Base-by-base conservation (phyloP, 1,284 basidiomycete species). In the Pseudozyma hubeiensis region DNA sequence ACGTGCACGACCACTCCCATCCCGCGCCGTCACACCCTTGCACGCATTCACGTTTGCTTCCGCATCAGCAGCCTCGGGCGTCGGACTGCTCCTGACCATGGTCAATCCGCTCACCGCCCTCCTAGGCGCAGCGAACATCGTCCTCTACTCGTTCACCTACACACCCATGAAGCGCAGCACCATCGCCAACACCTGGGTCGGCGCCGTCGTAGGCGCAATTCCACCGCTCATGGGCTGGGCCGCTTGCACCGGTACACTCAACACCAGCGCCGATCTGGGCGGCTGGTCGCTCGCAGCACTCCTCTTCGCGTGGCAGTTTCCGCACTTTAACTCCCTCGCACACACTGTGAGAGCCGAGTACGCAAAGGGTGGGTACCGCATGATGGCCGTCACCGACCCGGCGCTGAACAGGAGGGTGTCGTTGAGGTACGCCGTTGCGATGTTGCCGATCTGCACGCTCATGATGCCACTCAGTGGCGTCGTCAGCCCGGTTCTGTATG, bases 191-290 rank as follows among this genome's bases (percentile, higher is more conserved):
- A 99, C 96, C 2, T 98, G 96, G 96, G 89, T 97, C 10, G 96
- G 96, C 9, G 89, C 93, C 0, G 87, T 98, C 44, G 95, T 99
- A 1, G 96, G 96, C 35, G 95, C 88, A 0, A 87, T 98, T 11
- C 97, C 96, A 3, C 95, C 97, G 2, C 86, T 99, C 53, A 99
- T 99, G 93, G 96, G 96, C 54, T 99, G 96, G 95, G 91, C 94
- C 4, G 96, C 96, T 0, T 93, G 92, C 64, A 95, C 94, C 0
- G 93, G 92, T 14, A 87, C 89, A 9, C 85, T 97, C 19, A 86
- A 92, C 77, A 92, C 92, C 0, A 69, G 90, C 53, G 46, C 70
- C 3, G 80, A 84, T 52, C 62, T 80, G 5, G 75, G 78, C 11
- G 81, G 54, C 6, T 83, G 81, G 81, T 56, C 77, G 24, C 64